Evolutionary conservation across 345 rosid genomes (phyloP), one percentile per base, ranked within the genome.

Genomic region (Anastatica hierochuntica): DNA sequence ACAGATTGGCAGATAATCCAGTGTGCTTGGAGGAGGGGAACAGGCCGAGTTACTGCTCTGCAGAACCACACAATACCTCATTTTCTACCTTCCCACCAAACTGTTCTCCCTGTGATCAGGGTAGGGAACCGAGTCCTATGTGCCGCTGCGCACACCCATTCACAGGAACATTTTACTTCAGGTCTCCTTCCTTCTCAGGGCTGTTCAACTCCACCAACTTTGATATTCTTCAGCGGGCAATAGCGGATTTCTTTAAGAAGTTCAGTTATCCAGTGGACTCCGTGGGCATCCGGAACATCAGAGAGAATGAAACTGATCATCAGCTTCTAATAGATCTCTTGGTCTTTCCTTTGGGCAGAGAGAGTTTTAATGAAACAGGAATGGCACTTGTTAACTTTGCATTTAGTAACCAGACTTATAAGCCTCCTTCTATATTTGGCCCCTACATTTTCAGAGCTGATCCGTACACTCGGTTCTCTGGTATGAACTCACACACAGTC

Each of bases 1-100:
- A 76, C 87, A 88, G 99, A 69, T 83, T 94, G 64, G 55, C 53
- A 9, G 68, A 17, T 12, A 88, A 88, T 62, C 97, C 80, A 14
- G 58, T 79, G 51, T 92, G 97, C 53, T 14, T 5, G 10, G 82
- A 83, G 56, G 14, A 65, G 0, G 82, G 70, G 45, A 26, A 29
- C 15, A 4, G 36, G 4, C 14, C 14, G 37, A 10, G 9, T 38
- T 88, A 76, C 60, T 92, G 99, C 72, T 57, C 14, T 8, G 11
- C 53, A 43, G 12, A 60, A 11, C 48, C 5, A n/a, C 41, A 58
- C 19, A 57, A 39, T 56, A 16, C 69, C 36, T 20, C 77, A 2
- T 79, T 67, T 49, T 27, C 67, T 8, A 81, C 97, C 1, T 69
- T 60, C 3, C 62, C 68, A 24, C 38, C 56, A 41, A 78, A 68